Evolutionary conservation across 148 eudicot genomes (phyloP).

Genomic region (Arctostaphylos glauca): DNA sequence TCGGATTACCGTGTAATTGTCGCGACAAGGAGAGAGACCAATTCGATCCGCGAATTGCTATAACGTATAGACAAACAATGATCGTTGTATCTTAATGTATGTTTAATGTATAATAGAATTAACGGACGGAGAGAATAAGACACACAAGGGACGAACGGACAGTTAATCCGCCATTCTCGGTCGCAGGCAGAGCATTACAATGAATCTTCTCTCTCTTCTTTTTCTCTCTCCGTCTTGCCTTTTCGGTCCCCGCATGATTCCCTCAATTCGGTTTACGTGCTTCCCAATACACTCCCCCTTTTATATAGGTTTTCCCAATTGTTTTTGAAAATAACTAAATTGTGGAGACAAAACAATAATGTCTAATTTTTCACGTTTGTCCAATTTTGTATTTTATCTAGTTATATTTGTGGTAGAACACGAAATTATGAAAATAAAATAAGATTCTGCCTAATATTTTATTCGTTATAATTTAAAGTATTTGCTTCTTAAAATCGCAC

Average conservation of each 20-base stretch:
- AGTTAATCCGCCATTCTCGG: constrained; percentile 26
- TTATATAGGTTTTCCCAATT: constrained; percentile 3
- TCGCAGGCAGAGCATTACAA: neutral
- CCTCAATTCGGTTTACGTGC: neutral
- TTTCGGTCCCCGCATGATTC: too few relatives aligned
- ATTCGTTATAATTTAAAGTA: too few relatives aligned
- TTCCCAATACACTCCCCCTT: neutral
- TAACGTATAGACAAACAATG: neutral
- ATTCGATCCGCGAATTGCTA: constrained; percentile 15
- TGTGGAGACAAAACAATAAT: neutral
- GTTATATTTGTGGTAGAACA: too few relatives aligned
- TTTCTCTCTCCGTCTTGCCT: neutral
- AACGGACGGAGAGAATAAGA: neutral
- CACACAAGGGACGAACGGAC: neutral
- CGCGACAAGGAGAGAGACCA: neutral
- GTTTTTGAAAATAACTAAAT: neutral
- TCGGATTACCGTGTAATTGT: constrained; percentile 8
- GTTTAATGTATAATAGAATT: too few relatives aligned
- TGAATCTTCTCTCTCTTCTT: neutral
- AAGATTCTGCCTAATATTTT: too few relatives aligned
- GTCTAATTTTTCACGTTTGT: too few relatives aligned
- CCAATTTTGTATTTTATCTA: too few relatives aligned
- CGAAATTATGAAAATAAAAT: too few relatives aligned
- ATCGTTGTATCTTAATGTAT: neutral
- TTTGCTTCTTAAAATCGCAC: too few relatives aligned